A percentile compares a stretch with the other conserved stretches of the same genome.
phyloP scores from a whole-genome alignment of 2,329 filamentous ascomycete genomes.

The Colletotrichum melonis region DNA sequence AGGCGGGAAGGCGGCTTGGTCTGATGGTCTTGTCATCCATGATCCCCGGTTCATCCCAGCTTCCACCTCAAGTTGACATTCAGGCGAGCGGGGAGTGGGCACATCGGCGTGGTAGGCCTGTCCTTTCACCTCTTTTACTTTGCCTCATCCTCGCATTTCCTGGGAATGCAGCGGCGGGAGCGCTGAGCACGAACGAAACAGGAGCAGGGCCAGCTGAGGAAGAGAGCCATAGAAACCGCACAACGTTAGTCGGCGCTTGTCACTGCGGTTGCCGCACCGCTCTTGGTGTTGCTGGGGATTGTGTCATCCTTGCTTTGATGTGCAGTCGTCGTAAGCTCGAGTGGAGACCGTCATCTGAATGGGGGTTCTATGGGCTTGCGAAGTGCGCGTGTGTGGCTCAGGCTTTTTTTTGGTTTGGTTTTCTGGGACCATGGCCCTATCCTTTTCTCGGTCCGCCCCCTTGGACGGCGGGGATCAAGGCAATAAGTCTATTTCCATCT shows the following conservation, averaged over 20 bases:
- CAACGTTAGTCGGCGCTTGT: background rate
- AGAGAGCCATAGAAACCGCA: background rate
- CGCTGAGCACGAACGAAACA: background rate
- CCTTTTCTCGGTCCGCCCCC: background rate
- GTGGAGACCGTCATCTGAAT: slow-evolving; percentile 33
- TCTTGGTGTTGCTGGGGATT: background rate
- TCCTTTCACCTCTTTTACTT: background rate
- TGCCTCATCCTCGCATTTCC: background rate
- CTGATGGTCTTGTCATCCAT: background rate
- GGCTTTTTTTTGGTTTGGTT: background rate
- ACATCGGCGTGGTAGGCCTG: background rate
- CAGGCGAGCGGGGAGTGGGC: background rate
- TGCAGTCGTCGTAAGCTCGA: slow-evolving; percentile 35
- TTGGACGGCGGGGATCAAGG: background rate
- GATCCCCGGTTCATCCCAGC: slow-evolving; percentile 18
- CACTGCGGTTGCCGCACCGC: background rate
- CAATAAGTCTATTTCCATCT: background rate
- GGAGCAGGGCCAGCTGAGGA: background rate
- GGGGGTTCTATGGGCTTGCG: slow-evolving; percentile 1
- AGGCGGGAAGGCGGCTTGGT: slow-evolving; percentile 12
- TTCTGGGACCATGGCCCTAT: background rate
- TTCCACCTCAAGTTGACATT: background rate
- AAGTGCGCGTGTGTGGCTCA: slow-evolving; percentile 19
- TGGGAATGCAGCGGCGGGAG: background rate
- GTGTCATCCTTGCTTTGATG: slow-evolving; percentile 34